Conservation (phyloP, 352 stramenopile species). For the Phytophthora kernoviae region DNA sequence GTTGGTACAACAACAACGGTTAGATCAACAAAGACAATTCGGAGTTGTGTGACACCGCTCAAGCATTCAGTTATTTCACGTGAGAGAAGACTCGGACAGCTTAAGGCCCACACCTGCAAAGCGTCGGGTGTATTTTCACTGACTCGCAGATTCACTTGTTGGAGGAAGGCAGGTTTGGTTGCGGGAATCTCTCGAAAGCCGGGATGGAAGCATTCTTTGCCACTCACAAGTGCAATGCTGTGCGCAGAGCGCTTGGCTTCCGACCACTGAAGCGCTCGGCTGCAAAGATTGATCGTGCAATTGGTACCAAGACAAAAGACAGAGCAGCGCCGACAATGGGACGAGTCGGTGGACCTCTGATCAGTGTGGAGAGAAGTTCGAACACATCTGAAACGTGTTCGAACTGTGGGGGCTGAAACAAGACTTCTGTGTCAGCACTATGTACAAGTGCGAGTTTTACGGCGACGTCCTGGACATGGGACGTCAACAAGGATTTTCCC, state of each 20-base stretch:
- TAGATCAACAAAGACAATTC: slow-evolving; percentile 22
- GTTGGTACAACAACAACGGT: slow-evolving; percentile 50
- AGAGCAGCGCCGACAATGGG: too few species aligned
- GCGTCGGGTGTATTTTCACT: slow-evolving; percentile 46
- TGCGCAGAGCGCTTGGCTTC: slow-evolving; percentile 34
- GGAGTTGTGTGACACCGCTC: slow-evolving; percentile 25
- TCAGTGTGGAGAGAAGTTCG: too few species aligned
- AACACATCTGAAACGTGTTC: too few species aligned
- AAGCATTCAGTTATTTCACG: slow-evolving; percentile 53
- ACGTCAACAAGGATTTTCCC: too few species aligned
- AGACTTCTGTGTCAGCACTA: too few species aligned
- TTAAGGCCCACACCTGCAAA: slow-evolving; percentile 51
- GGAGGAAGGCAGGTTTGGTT: slow-evolving; percentile 20
- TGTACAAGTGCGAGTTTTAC: too few species aligned
- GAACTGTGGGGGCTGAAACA: too few species aligned
- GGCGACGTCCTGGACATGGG: too few species aligned
- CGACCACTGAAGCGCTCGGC: slow-evolving; percentile 10
- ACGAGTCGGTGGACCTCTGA: too few species aligned
- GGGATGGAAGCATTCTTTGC: slow-evolving; percentile 47
- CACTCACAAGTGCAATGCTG: slow-evolving; percentile 38
- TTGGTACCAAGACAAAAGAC: not conserved
- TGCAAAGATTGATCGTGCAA: not conserved
- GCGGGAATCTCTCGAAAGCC: slow-evolving; percentile 26
- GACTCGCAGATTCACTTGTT: slow-evolving; percentile 51
- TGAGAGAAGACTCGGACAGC: slow-evolving; percentile 40